Conservation (phyloP, 225 moss, liverwort and hornwort species). For the Sphagnum tenellum region DNA sequence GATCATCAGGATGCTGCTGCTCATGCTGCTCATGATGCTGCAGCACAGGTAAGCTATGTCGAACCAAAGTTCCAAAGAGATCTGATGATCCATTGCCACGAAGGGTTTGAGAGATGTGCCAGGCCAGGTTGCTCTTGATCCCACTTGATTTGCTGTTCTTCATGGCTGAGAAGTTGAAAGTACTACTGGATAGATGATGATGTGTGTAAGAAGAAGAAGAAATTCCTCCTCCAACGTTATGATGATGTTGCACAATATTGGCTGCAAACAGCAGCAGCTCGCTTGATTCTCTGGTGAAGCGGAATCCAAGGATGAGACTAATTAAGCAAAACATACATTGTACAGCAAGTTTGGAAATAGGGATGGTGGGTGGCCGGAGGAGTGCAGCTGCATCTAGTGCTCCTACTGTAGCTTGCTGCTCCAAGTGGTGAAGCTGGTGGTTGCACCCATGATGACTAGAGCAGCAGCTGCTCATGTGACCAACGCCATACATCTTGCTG, state of each 20-base stretch:
- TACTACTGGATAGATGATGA: slow-evolving; percentile 15
- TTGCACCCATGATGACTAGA: slow-evolving; percentile 18
- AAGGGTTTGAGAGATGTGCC: slow-evolving; percentile 5
- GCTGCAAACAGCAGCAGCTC: slow-evolving; percentile 5
- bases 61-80: not conserved
- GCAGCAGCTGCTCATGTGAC: slow-evolving; percentile 33
- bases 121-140: not conserved
- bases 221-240: too few species aligned
- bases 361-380: slow-evolving; percentile 14
- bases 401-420: too few species aligned
- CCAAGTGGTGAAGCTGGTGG: too few species aligned
- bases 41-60: too few species aligned
- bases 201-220: not conserved
- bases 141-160: not conserved
- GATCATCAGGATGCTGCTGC: too few species aligned
- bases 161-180: slow-evolving; percentile 3
- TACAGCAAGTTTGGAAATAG: slow-evolving; percentile 28
- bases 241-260: slow-evolving; percentile 6
- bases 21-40: too few species aligned
- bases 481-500: slow-evolving; percentile 33
- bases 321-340: slow-evolving; percentile 29
- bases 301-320: slow-evolving; percentile 38
- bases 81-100: slow-evolving; percentile 1
- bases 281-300: slow-evolving; percentile 33
- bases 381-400: slow-evolving; percentile 3